These are phyloP conservation scores for Xylaria longipes DNA, from an alignment of 495 filamentous ascomycete species.

Conservation along the genomic window DNA sequence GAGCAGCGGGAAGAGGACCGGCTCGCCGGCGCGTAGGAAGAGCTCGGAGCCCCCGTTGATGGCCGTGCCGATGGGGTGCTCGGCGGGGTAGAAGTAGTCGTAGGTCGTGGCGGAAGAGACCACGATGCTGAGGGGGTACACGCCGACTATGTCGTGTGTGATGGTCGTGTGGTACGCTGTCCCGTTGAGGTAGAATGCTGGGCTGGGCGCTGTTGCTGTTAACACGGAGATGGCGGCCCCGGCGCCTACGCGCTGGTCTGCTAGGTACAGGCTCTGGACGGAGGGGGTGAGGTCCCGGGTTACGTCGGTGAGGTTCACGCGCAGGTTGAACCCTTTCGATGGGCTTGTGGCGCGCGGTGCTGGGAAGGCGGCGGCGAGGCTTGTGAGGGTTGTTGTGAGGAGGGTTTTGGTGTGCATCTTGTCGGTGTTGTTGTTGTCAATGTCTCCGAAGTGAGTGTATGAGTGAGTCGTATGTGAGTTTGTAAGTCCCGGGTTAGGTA, in stretches of 20 bases:
- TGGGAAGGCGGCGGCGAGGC: not conserved
- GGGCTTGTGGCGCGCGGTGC: not conserved
- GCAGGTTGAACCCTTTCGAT: constrained; percentile 7
- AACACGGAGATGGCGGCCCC: not conserved
- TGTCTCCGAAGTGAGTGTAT: no score
- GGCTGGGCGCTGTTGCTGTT: not conserved
- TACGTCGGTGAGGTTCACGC: not conserved
- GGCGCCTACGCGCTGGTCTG: not conserved
- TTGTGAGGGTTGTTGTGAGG: not conserved
- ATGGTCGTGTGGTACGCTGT: constrained; percentile 15
- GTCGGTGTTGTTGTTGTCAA: not conserved
- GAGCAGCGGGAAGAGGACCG: constrained; percentile 6
- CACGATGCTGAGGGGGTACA: constrained; percentile 8
- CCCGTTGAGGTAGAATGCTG: constrained; percentile 8
- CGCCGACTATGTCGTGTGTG: not conserved
- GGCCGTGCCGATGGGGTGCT: constrained; percentile 9
- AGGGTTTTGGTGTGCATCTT: not conserved
- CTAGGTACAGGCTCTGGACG: not conserved
- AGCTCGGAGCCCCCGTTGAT: constrained; percentile 2
- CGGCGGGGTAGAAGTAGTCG: constrained; percentile 7
- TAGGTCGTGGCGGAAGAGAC: not conserved
- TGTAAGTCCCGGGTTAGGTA: not conserved
- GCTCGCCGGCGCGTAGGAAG: constrained; percentile 10
- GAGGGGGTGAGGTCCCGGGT: not conserved
- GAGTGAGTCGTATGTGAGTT: not conserved